These are phyloP conservation scores for Acacia acuminata DNA, from an alignment of 306 rosid genomes.

Conservation along the genomic window DNA sequence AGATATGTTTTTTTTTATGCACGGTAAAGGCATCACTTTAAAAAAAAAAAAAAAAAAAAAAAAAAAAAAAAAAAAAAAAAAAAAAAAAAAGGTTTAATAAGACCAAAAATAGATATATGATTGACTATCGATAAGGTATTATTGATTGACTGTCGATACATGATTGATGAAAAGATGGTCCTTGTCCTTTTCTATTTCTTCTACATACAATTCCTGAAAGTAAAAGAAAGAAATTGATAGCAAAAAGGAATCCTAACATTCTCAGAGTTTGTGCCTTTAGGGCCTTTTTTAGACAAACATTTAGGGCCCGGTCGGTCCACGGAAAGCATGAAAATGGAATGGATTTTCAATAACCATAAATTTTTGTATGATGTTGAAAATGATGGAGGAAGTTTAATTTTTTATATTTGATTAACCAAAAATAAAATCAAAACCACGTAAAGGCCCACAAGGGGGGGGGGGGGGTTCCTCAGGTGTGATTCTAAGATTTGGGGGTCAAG, in stretches of 20 bases:
- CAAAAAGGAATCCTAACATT: not conserved
- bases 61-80: too few species aligned
- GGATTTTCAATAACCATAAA: not conserved
- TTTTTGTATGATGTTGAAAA: not conserved
- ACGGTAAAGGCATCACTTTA: not conserved
- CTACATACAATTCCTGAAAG: not conserved
- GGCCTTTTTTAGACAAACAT: not conserved
- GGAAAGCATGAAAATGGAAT: not conserved
- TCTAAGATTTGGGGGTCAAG: not conserved
- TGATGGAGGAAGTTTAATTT: not conserved
- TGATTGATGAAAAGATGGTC: not conserved
- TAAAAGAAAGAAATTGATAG: too few species aligned
- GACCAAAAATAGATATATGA: not conserved
- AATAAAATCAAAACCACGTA: not conserved
- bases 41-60: not conserved
- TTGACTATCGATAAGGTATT: not conserved
- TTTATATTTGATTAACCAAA: not conserved
- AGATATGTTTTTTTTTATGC: too few species aligned
- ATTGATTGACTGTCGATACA: not conserved
- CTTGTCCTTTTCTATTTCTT: not conserved
- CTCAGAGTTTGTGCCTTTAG: not conserved
- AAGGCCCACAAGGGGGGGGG: too few species aligned
- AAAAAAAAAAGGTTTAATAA: too few species aligned
- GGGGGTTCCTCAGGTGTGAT: not conserved
- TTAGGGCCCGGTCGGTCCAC: not conserved